Evolutionary conservation across 2,329 filamentous ascomycete genomes (phyloP), one percentile per base, ranked within the genome.

Genomic region (Fusarium sp.): DNA sequence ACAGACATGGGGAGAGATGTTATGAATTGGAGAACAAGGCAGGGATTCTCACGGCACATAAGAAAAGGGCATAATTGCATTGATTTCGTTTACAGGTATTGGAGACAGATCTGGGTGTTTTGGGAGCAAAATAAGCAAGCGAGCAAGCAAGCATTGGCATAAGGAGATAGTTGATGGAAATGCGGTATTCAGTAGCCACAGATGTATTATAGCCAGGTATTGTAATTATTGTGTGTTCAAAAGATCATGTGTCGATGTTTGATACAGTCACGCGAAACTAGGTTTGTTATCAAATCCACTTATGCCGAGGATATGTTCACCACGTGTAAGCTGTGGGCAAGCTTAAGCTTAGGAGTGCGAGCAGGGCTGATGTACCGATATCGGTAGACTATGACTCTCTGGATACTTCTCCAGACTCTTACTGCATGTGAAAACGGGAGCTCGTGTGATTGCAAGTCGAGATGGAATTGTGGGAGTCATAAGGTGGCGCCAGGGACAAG

Each of bases 371-470:
- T 33, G 20, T 18, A 33, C 71, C 71, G 71, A 63, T 71, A 72
- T 72, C 71, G 71, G 71, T 57, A 38, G 6, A 11, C 28, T 29
- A 38, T 49, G 58, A 61, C 54, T 61, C 61, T 35, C 52, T 58
- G n/a, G 29, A n/a, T 15, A 38, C 21, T 18, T 24, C 21, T 42
- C 9, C 16, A 57, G 31, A 26, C 26, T 16, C 8, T 39, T 43
- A 18, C 41, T 39, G 37, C 63, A 52, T 35, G 42, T 41, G 31
- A 39, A 52, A 39, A 46, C 64, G 29, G 23, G 24, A 21, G n/a
- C 23, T 48, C 48, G 28, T 42, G 23, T 63, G 42, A 63, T 57
- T 48, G 28, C 46, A 67, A 63, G 60, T 56, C 42, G 29, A 41
- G 47, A 41, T 44, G 44, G 15, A 11, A 29, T 41, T 28, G 31